Percentiles rank a stretch among this genome's conserved stretches.
Evolutionary conservation across 352 stramenopile genomes (phyloP).

Genomic region (Albugo candida): DNA sequence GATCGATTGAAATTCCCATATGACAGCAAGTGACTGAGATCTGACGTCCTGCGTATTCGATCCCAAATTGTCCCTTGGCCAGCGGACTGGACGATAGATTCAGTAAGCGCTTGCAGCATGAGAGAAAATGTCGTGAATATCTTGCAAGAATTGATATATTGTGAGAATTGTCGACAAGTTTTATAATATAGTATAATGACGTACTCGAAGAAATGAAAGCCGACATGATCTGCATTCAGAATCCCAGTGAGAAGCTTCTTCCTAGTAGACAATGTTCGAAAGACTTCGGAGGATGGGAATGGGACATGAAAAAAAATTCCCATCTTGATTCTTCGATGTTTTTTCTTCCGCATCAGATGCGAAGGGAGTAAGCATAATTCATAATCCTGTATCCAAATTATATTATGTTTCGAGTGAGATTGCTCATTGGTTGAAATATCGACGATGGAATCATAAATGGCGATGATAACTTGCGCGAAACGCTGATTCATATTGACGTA

Average conservation of each 20-base stretch:
- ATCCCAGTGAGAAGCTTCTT: slow-evolving; percentile 82
- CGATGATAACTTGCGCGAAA: slow-evolving; percentile 35
- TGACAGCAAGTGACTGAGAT: slow-evolving; percentile 92
- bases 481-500: slow-evolving; percentile 92
- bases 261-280: slow-evolving; percentile 86
- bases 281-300: slow-evolving; percentile 97
- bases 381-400: slow-evolving; percentile 97
- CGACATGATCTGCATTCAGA: slow-evolving; percentile 82
- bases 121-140: slow-evolving; percentile 80
- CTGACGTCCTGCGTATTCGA: slow-evolving; percentile 89
- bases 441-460: slow-evolving; percentile 29
- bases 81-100: slow-evolving; percentile 87
- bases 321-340: slow-evolving; percentile 69
- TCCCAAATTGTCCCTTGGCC: slow-evolving; percentile 74
- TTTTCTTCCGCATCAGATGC: slow-evolving; percentile 81
- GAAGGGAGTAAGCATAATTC: slow-evolving; percentile 93
- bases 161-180: no score
- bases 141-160: slow-evolving; percentile 4
- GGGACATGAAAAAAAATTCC: slow-evolving; percentile 96
- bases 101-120: slow-evolving; percentile 82
- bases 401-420: slow-evolving; percentile 20
- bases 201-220: slow-evolving; percentile 89
- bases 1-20: slow-evolving; percentile 40
- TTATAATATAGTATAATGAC: slow-evolving; percentile 5
- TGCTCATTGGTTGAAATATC: slow-evolving; percentile 54